Conservation (phyloP, 345 rosid species). For the Clausena lansium region DNA sequence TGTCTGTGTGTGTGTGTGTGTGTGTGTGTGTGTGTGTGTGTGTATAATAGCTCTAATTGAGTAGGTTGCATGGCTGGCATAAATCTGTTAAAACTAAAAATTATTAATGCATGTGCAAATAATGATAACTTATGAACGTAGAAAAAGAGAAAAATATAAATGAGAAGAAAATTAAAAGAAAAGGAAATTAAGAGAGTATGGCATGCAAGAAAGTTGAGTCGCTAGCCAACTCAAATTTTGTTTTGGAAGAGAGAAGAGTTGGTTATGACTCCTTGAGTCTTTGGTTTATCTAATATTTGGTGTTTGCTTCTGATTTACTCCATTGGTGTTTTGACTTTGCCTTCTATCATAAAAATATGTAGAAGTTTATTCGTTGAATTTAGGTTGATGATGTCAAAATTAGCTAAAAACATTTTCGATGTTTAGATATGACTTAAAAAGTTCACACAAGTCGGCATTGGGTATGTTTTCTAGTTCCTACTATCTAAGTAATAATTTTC, state of each 20-base stretch:
- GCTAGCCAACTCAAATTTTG: constrained; percentile 27
- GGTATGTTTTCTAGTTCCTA: too few species aligned
- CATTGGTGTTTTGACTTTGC: not conserved
- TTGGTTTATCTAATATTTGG: constrained; percentile 30
- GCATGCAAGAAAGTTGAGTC: not conserved
- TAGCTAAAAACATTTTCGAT: too few species aligned
- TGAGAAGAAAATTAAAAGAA: not conserved
- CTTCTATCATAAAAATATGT: too few species aligned
- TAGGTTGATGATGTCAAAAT: not conserved
- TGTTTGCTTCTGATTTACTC: constrained; percentile 21
- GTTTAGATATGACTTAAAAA: too few species aligned
- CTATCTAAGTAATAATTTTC: too few species aligned
- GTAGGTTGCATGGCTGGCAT: not conserved
- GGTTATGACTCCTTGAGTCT: constrained; percentile 17
- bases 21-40: not conserved
- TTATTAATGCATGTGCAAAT: not conserved
- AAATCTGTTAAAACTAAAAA: not conserved
- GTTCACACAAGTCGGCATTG: too few species aligned
- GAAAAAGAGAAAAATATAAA: not conserved
- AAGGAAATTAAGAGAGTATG: not conserved
- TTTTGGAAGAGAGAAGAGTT: constrained; percentile 4
- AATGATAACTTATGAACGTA: not conserved
- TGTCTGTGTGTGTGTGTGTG: not conserved
- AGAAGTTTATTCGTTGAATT: not conserved
- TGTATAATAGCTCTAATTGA: not conserved